These are phyloP conservation scores for Cystobasidium ongulense DNA, from an alignment of 768 basidiomycete genomes.

Conservation along the genomic window DNA sequence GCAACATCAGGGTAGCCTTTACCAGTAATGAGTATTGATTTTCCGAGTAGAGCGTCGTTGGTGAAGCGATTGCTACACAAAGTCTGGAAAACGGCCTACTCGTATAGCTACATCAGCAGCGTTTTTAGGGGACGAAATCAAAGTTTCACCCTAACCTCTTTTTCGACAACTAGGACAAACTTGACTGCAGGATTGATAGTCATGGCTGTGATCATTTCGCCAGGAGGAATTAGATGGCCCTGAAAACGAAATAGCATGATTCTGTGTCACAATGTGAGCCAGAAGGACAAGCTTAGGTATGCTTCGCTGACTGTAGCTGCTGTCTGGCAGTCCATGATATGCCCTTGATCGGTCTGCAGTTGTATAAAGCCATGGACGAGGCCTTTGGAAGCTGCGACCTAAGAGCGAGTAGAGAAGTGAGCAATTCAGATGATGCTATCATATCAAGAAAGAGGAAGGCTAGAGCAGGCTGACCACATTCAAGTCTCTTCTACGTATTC, in stretches of 20 bases:
- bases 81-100: slow-evolving; percentile 87
- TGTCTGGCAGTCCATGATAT: not conserved
- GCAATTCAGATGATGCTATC: too few relatives aligned
- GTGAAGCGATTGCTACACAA: slow-evolving; percentile 58
- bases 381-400: slow-evolving; percentile 87
- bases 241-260: not conserved
- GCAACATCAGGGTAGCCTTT: slow-evolving; percentile 95
- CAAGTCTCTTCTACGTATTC: slow-evolving; percentile 63
- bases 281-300: not conserved
- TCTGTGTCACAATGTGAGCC: not conserved
- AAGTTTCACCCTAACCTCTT: slow-evolving; percentile 57
- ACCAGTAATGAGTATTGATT: slow-evolving; percentile 49
- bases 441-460: not conserved
- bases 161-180: slow-evolving; percentile 86
- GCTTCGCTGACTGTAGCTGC: not conserved
- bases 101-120: not conserved
- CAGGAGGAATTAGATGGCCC: slow-evolving; percentile 64
- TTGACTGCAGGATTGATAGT: slow-evolving; percentile 51
- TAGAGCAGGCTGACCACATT: slow-evolving; percentile 57
- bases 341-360: slow-evolving; percentile 44
- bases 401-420: not conserved
- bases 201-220: slow-evolving; percentile 62
- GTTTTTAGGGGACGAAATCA: not conserved
- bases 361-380: slow-evolving; percentile 64
- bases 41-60: slow-evolving; percentile 42